Evolutionary conservation across 1,139 yeast species (phyloP).

Genomic region (Chernovozyma sophiae-reginae): DNA sequence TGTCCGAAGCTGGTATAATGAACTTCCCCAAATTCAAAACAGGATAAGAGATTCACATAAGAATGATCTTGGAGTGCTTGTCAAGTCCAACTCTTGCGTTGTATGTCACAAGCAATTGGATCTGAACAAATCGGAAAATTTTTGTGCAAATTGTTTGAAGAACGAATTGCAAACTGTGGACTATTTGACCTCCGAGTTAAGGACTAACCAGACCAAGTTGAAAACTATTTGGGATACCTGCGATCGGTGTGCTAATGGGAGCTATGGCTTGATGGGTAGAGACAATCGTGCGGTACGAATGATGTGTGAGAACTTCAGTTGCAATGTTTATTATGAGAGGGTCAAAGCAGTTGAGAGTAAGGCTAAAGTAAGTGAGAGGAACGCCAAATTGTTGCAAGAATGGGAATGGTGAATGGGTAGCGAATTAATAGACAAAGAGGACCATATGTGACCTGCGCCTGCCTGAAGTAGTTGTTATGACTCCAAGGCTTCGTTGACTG

Average conservation of each 20-base stretch:
- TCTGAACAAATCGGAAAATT: constrained; percentile 3
- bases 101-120: constrained; percentile 11
- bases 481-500: too few relatives aligned
- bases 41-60: constrained; percentile 10
- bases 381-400: background rate
- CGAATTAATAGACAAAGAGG: too few relatives aligned
- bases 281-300: background rate
- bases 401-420: too few relatives aligned
- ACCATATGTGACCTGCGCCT: too few relatives aligned
- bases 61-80: constrained; percentile 13
- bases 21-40: constrained; percentile 48
- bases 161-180: constrained; percentile 17
- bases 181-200: background rate
- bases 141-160: constrained; percentile 31
- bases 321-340: constrained; percentile 2
- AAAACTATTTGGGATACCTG: background rate
- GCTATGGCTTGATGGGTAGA: constrained; percentile 2
- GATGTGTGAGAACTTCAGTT: constrained; percentile 4
- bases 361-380: background rate
- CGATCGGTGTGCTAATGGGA: background rate
- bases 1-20: constrained; percentile 71
- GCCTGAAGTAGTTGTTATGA: too few relatives aligned
- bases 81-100: constrained; percentile 17
- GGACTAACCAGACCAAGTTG: background rate
- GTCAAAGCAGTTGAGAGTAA: constrained; percentile 1